Evolutionary conservation across 2,329 filamentous ascomycete genomes (phyloP).

Genomic region (Stachybotrys elegans): DNA sequence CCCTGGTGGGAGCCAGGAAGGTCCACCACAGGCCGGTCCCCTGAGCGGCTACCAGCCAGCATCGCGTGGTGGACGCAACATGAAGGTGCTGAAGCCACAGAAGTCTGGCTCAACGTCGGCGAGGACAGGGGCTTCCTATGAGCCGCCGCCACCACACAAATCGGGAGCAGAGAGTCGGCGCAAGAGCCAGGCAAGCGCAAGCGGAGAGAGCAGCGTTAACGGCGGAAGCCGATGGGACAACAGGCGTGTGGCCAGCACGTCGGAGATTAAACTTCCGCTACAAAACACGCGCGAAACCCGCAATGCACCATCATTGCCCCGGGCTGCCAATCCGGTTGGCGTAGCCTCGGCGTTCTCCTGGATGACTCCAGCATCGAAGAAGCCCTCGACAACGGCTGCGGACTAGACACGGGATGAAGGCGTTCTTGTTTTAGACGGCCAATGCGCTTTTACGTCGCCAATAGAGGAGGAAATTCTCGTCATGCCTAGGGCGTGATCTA

Average conservation of each 20-base stretch:
- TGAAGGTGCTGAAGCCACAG: constrained; percentile 84
- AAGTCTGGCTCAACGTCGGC: constrained; percentile 56
- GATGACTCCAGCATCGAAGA: constrained; percentile 59
- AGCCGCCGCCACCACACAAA: constrained; percentile 41
- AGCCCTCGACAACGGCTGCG: constrained; percentile 26
- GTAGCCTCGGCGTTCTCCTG: constrained; percentile 92
- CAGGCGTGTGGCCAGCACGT: constrained; percentile 44
- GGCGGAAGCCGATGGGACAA: constrained; percentile 44
- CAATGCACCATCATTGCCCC: constrained; percentile 38
- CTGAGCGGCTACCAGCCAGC: constrained; percentile 67
- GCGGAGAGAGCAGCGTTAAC: constrained; percentile 20
- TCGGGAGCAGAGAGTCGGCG: constrained; percentile 45
- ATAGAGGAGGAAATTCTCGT: constrained; percentile 13
- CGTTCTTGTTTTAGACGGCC: not conserved
- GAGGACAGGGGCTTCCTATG: constrained; percentile 47
- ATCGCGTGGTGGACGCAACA: constrained; percentile 58
- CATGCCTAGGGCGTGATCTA: not conserved
- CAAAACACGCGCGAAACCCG: constrained; percentile 33
- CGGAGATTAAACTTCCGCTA: constrained; percentile 25
- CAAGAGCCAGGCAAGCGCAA: constrained; percentile 43
- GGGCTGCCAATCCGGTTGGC: constrained; percentile 76
- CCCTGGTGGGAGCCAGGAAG: constrained; percentile 45
- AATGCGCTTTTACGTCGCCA: not conserved
- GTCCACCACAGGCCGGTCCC: constrained; percentile 44
- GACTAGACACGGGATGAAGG: constrained; percentile 7